phyloP scores from a whole-genome alignment of 139 green algal species.

The Zygnema circumcarinatum region DNA sequence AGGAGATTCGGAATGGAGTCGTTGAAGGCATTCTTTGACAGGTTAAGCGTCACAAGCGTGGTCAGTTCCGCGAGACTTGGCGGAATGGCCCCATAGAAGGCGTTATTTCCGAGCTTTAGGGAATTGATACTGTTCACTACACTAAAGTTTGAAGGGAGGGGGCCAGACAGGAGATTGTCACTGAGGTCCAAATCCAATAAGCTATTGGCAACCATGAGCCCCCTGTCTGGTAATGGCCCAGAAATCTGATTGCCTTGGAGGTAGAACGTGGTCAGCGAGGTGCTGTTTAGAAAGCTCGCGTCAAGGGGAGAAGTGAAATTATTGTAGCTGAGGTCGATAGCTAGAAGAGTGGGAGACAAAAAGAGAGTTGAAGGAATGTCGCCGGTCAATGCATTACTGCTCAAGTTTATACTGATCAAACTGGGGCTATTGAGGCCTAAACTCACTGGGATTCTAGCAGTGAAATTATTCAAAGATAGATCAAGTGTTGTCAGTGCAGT shows the following conservation, averaged over 20 bases:
- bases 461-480: conserved; percentile 29
- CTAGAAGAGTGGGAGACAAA: background rate
- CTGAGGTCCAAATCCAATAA: background rate
- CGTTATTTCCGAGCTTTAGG: conserved; percentile 28
- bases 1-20: conserved; percentile 6
- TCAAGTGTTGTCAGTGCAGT: background rate
- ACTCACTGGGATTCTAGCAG: conserved; percentile 8
- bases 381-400: conserved; percentile 21
- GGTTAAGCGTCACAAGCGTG: conserved; percentile 6
- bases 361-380: conserved; percentile 20
- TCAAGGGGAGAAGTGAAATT: conserved; percentile 20
- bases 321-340: background rate
- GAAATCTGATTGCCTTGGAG: background rate
- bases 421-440: background rate
- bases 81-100: conserved; percentile 26
- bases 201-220: background rate
- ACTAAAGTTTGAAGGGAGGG: background rate
- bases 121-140: background rate
- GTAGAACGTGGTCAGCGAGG: conserved; percentile 2
- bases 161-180: conserved; percentile 16
- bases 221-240: background rate
- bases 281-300: background rate
- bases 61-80: background rate
- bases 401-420: background rate
- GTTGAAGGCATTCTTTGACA: conserved; percentile 19